These are phyloP conservation scores for Spathaspora girioi DNA, from an alignment of 805 yeast species.

Conservation along the genomic window DNA sequence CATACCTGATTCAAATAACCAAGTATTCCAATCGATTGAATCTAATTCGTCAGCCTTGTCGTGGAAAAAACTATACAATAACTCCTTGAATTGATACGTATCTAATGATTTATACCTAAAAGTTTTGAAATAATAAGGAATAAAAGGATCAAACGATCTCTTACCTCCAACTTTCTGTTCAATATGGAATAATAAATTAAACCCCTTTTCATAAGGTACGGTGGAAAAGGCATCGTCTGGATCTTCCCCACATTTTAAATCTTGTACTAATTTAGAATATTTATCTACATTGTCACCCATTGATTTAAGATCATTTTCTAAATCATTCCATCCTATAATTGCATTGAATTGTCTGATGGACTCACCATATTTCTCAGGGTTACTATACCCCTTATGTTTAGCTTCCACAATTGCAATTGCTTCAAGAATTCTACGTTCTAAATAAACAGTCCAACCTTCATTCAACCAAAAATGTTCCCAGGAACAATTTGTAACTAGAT, in stretches of 20 bases:
- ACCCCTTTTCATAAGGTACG: constrained; percentile 91
- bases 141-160: constrained; percentile 69
- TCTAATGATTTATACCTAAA: constrained; percentile 73
- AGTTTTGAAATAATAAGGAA: constrained; percentile 69
- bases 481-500: constrained; percentile 82
- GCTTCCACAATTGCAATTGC: constrained; percentile 29
- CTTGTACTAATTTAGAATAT: constrained; percentile 65
- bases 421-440: constrained; percentile 81
- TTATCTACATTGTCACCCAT: constrained; percentile 52
- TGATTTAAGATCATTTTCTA: constrained; percentile 61
- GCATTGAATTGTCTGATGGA: constrained; percentile 74
- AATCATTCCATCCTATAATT: constrained; percentile 84
- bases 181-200: constrained; percentile 68
- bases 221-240: constrained; percentile 88
- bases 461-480: constrained; percentile 96
- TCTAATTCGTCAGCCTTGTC: constrained; percentile 53
- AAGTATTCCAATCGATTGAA: constrained; percentile 76
- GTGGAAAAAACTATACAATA: constrained; percentile 62
- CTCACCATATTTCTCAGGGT: constrained; percentile 55
- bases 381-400: neutral
- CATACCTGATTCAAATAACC: constrained; percentile 81
- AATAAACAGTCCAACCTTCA: constrained; percentile 94
- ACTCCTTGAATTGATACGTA: constrained; percentile 74
- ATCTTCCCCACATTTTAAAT: constrained; percentile 64
- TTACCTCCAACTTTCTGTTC: constrained; percentile 68